Evolutionary conservation across 768 basidiomycete genomes (phyloP), one percentile per base, ranked within the genome.

Genomic region (Omphalotus guepiniiformis): DNA sequence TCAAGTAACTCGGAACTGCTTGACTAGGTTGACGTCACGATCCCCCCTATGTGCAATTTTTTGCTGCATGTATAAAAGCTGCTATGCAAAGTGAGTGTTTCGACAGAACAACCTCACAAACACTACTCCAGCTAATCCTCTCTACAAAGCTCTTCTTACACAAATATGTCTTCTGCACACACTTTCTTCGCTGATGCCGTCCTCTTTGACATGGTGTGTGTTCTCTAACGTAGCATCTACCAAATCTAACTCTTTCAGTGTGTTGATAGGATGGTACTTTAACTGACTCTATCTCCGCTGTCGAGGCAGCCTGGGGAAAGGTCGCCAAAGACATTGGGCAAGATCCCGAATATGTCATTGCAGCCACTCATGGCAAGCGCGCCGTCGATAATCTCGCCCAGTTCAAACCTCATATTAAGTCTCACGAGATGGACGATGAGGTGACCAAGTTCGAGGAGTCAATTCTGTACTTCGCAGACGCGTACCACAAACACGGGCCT

Each of bases 291-390:
- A 87, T 87, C 60, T 65, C 78, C 16, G 81, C 83, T 3, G 83
- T 86, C 51, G 83, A 87, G 60, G 82, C 82, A 3, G 85, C 85
- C 3, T 88, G 85, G 85, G 77, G 78, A 25, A 79, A 79, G 56
- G 83, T 88, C 36, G 85, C 85, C 2, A 66, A 67, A 42, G 83
- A 86, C 59, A 75, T 88, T 42, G 82, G 82, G 45, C 75, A 78
- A 63, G 82, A 84, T 62, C 81, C 82, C 6, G 70, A 73, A 48
- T 71, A 78, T 47, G 82, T 85, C 52, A 84, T 87, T 57, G 80
- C 79, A 8, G 80, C 82, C 30, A 87, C 85, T n/a, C 85, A 88
- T 61, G 85, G 85, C 57, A 82, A 85, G 58, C 81, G 85, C 51
- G 86, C 85, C 9, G 71, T 84, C 58, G 85, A 88, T 68, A 88